Conservation (phyloP, 177 flowering plant genomes). For the Telopea speciosissima region DNA sequence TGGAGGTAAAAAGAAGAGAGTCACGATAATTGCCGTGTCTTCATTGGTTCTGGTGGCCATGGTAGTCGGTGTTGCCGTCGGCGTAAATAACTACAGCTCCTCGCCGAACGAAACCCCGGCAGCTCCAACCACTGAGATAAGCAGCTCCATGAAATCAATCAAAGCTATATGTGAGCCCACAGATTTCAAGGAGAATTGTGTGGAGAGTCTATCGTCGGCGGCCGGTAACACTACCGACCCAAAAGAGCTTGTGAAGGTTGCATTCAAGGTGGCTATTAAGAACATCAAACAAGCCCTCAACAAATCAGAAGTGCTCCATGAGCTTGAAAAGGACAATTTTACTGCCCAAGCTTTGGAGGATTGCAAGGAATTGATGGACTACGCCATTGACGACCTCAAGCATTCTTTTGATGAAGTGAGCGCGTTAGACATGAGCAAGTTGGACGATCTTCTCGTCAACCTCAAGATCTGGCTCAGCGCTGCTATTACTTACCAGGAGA, state of each 20-base stretch:
- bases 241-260: constrained; percentile 34
- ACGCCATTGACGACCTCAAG: constrained; percentile 35
- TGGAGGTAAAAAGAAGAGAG: constrained; percentile 48
- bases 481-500: constrained; percentile 38
- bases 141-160: constrained; percentile 33
- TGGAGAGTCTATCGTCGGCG: constrained; percentile 20
- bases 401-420: constrained; percentile 22
- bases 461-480: constrained; percentile 45
- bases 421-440: constrained; percentile 14
- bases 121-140: too few species aligned
- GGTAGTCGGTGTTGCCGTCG: constrained; percentile 43
- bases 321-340: constrained; percentile 30
- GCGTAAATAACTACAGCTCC: too few species aligned
- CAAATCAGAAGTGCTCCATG: constrained; percentile 21
- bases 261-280: constrained; percentile 26
- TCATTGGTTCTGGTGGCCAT: constrained; percentile 53
- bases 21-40: constrained; percentile 32
- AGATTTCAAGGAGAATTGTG: constrained; percentile 41
- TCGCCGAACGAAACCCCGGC: too few species aligned
- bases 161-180: constrained; percentile 43
- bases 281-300: constrained; percentile 23
- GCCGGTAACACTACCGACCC: constrained; percentile 46
- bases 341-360: constrained; percentile 19
- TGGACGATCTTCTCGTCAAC: constrained; percentile 19
- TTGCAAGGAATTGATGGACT: constrained; percentile 40